These are phyloP conservation scores for Solanum chacoense DNA, from an alignment of 305 asterid species.

Conservation along the genomic window DNA sequence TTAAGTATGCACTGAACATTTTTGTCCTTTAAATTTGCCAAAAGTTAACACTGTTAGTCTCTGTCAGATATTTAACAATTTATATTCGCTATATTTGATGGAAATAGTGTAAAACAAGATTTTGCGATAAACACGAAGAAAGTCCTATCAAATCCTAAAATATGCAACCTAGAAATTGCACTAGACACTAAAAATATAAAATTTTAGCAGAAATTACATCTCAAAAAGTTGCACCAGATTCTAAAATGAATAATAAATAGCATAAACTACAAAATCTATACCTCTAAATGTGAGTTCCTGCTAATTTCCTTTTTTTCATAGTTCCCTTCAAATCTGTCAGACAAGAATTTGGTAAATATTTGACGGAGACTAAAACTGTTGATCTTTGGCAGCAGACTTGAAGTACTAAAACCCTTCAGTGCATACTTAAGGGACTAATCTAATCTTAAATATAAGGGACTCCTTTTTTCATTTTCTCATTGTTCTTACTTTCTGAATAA, in stretches of 20 bases:
- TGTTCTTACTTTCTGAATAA: neutral
- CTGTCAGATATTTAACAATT: neutral
- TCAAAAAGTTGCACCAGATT: neutral
- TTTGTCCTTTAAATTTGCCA: neutral
- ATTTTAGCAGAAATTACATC: neutral
- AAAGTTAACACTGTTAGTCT: neutral
- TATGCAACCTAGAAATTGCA: neutral
- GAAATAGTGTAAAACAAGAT: neutral
- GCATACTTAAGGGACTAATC: neutral
- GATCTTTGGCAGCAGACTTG: neutral
- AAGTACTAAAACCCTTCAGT: neutral
- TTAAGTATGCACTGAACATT: neutral
- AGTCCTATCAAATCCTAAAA: neutral
- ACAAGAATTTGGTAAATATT: neutral
- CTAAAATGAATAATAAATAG: neutral
- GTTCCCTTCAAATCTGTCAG: neutral
- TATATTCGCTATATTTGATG: neutral
- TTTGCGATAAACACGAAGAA: neutral
- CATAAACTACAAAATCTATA: neutral
- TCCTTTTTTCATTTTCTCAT: neutral
- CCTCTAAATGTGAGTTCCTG: neutral
- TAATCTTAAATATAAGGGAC: neutral
- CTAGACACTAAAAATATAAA: neutral
- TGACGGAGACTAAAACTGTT: neutral
- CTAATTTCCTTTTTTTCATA: neutral